A percentile compares a stretch with the other conserved stretches of the same genome.
Evolutionary conservation across 192 early-diverging fungal species (phyloP).

Genomic region (Podila epicladia): DNA sequence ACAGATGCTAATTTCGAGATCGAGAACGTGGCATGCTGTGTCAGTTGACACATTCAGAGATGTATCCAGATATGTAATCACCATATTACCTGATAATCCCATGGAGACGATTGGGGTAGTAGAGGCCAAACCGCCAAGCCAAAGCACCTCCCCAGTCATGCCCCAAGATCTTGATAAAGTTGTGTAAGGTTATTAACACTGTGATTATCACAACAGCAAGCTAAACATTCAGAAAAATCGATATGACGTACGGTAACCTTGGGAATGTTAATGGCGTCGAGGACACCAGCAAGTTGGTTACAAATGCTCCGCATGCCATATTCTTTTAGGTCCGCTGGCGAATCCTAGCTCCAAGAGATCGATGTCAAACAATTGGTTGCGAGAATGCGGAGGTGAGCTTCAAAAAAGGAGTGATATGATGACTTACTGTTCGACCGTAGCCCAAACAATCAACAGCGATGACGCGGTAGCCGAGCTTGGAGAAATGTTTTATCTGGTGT

Average conservation of each 20-base stretch:
- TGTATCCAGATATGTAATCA: too few relatives aligned
- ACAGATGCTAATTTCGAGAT: conserved; percentile 12
- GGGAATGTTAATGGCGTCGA: conserved; percentile 65
- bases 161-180: conserved; percentile 18
- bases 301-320: conserved; percentile 65
- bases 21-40: too few relatives aligned
- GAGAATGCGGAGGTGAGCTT: too few relatives aligned
- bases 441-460: conserved; percentile 61
- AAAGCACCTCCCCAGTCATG: conserved; percentile 48
- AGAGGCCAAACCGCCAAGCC: conserved; percentile 44
- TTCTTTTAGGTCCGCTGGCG: conserved; percentile 43
- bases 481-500: conserved; percentile 60
- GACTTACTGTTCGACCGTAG: conserved; percentile 59
- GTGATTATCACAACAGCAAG: too few relatives aligned
- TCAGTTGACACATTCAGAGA: too few relatives aligned
- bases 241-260: conserved; percentile 46
- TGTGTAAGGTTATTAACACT: too few relatives aligned
- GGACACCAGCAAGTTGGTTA: conserved; percentile 61
- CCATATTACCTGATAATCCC: conserved; percentile 28
- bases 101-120: conserved; percentile 27
- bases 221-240: background rate
- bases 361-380: too few relatives aligned
- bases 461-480: conserved; percentile 64
- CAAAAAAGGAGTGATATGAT: background rate
- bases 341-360: background rate